Base-by-base conservation (phyloP, 352 stramenopile species). In the Pythium monospermum region DNA sequence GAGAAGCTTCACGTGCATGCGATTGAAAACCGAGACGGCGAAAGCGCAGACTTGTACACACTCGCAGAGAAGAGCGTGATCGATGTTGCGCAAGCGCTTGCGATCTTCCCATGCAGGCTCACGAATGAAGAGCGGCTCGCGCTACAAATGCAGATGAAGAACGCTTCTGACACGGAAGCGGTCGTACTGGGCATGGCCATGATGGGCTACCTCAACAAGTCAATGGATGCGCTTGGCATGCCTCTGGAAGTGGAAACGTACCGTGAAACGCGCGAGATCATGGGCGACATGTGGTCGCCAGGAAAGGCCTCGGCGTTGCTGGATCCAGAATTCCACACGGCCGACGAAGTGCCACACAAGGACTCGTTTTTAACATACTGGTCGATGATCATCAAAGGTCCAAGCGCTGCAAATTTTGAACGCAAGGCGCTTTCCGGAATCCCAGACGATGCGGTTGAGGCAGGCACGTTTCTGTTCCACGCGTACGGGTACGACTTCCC, bases 131-230 rank as follows among this genome's bases (percentile, higher is more conserved):
- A 60, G 25, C 35, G 53, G n/a, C n/a, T 16, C 7, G 43, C 26
- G 15, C 32, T 60, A 44, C 53, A 28, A 13, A 30, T 49, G 23
- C 44, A 47, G 5, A 30, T 46, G 10, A 47, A 47, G 28, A 30
- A 49, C n/a, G 42, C 53, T 2, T 43, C 33, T 1, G 46, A 36
- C 13, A 46, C 53, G 6, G 53, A 60, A 25, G 30, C 53, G 15
- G 44, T 60, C 18, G 36, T 60, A 8, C 36, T 60, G 0, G 53
- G 35, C 10, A 60, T 53, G 43, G 53, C 53, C 0, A 60, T 60
- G 53, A 60, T 60, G 53, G 53, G 53, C 2, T 60, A 60, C 43
- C 43, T 60, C 22, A 60, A 60, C 53, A 60, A 60, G 23, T 38
- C 42, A 1, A 60, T 60, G 53, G 53, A 60, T 32, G 53, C 43